Evolutionary conservation across 2,329 filamentous ascomycete genomes (phyloP), one percentile per base, ranked within the genome.

Genomic region (Sarocladium kiliense): DNA sequence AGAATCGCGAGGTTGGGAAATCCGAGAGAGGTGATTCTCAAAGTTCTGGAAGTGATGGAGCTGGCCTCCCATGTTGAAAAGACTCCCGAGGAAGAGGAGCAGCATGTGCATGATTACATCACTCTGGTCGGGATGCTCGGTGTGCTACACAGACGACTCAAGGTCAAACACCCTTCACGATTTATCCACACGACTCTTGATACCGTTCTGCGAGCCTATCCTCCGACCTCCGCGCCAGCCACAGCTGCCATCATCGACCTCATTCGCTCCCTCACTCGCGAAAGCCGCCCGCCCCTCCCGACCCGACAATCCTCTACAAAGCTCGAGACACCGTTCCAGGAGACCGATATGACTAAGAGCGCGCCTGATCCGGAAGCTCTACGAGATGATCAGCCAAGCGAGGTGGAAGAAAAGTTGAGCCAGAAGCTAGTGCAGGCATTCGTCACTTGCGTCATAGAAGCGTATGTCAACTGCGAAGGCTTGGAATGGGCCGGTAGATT

Each of bases 121-220:
- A 79, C 81, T 5, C 74, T 93, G 2, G 77, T 91, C 30, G 83
- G 82, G 47, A 84, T 92, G 76, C 77, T 94, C 12, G 79, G 83
- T 30, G 87, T 89, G 56, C 73, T 93, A 12, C 88, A 92, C 68
- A 80, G 79, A 55, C 79, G 89, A 57, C 85, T 94, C 65, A 85
- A 87, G 71, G 89, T 89, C 5, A 89, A 87, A 66, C 85, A 84
- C 58, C 89, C 89, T 2, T 91, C 88, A 49, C 81, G 88, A 32
- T 94, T 93, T 69, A 77, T 94, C 19, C 88, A 87, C 53, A 85
- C 85, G 0, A 88, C 87, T n/a, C 74, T 94, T 16, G 84, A 88
- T 59, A 86, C 88, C 25, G 82, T 92, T 49, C 78, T 87, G 55
- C 76, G 80, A 55, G 82, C 82, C 44, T 92, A 89, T 68, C 77